phyloP scores from a whole-genome alignment of 768 basidiomycete species.

The Agrocybe chaxingu region DNA sequence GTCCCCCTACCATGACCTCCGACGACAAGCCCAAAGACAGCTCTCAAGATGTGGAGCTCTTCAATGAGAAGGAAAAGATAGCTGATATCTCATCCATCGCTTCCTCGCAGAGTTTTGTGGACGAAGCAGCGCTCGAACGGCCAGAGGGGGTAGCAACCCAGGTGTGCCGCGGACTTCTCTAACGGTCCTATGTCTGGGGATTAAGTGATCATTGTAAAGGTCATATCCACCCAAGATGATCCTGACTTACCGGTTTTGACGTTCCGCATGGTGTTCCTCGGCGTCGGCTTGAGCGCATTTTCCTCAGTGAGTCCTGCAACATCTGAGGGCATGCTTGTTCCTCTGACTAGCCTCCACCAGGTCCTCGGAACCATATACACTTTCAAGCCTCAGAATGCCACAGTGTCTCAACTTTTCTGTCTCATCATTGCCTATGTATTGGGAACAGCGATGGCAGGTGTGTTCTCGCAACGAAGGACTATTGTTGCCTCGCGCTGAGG shows the following conservation, averaged over 20 bases:
- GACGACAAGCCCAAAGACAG: neutral
- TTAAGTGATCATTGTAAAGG: constrained; percentile 20
- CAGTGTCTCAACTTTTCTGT: constrained; percentile 53
- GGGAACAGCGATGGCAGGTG: constrained; percentile 44
- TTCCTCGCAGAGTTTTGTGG: constrained; percentile 10
- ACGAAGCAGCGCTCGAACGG: constrained; percentile 30
- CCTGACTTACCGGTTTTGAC: constrained; percentile 43
- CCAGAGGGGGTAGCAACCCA: constrained; percentile 42
- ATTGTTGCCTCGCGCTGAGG: constrained; percentile 6
- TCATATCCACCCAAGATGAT: constrained; percentile 48
- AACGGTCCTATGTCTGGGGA: neutral
- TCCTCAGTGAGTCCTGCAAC: constrained; percentile 26
- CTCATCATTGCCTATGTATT: constrained; percentile 55
- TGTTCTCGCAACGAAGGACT: constrained; percentile 6
- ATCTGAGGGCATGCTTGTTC: neutral
- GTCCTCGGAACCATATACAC: constrained; percentile 35
- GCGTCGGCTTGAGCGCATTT: constrained; percentile 47
- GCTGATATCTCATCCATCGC: constrained; percentile 6
- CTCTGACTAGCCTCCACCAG: constrained; percentile 10
- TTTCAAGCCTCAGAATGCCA: constrained; percentile 43
- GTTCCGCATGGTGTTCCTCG: constrained; percentile 46
- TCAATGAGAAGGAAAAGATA: constrained; percentile 7
- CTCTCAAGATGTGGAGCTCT: neutral
- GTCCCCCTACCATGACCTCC: neutral
- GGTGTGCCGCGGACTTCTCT: constrained; percentile 18